Evolutionary conservation across 2,329 filamentous ascomycete species (phyloP).

Genomic region (Ophiostoma australiae): DNA sequence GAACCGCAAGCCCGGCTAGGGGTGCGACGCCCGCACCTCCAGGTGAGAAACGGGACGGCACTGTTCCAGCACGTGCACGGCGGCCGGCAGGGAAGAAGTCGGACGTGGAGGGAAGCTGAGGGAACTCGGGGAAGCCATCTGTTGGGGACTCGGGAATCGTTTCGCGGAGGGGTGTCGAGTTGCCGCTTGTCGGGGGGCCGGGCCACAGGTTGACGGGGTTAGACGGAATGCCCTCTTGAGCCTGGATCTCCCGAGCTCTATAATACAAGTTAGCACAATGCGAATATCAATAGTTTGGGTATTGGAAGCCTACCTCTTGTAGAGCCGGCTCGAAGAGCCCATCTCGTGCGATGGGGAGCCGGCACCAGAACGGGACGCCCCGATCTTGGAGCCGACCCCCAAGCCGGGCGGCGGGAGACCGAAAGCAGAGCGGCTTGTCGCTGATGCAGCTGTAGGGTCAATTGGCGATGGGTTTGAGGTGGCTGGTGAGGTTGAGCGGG

Average conservation of each 20-base stretch:
- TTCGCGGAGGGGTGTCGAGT: constrained; percentile 92
- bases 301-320: constrained; percentile 75
- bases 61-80: constrained; percentile 83
- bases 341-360: constrained; percentile 96
- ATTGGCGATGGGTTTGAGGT: constrained; percentile 69
- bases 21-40: constrained; percentile 61
- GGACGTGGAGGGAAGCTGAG: constrained; percentile 63
- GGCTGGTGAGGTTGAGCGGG: constrained; percentile 73
- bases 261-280: constrained; percentile 2
- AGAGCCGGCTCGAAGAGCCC: constrained; percentile 67
- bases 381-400: constrained; percentile 55
- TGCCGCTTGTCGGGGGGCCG: constrained; percentile 91
- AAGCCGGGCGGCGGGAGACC: constrained; percentile 64
- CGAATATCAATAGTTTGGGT: neutral
- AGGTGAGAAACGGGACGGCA: constrained; percentile 90
- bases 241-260: constrained; percentile 93
- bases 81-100: constrained; percentile 63
- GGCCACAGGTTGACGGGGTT: constrained; percentile 74
- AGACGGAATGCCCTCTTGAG: constrained; percentile 78
- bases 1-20: constrained; percentile 50
- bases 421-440: constrained; percentile 64
- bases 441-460: constrained; percentile 58
- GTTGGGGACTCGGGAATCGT: constrained; percentile 96
- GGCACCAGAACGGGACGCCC: constrained; percentile 69
- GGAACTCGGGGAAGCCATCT: constrained; percentile 90